Evolutionary conservation across 805 yeast species (phyloP), one percentile per base, ranked within the genome.

Genomic region (Scheffersomyces ergatensis): DNA sequence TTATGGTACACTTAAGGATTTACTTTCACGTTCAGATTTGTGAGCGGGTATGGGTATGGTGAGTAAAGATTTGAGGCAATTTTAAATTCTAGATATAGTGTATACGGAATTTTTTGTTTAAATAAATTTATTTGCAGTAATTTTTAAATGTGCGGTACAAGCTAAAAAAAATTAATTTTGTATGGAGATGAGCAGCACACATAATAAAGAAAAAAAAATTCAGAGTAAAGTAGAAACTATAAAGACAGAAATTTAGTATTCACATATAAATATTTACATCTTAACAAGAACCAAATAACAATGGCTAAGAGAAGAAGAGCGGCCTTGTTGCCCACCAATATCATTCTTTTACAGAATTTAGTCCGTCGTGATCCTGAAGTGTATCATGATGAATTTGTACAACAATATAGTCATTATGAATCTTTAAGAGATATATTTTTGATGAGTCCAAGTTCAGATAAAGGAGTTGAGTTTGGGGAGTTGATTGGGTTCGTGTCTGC

Each of bases 291-390:
- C n/a, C 24, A 7, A 21, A 21, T 21, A 21, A 52, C 20, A 16
- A 92, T 92, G 98, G 96, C 78, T 26, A 87, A 83, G 63, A 77
- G 82, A 62, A 82, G 86, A 67, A 86, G 97, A 77, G 93, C 96
- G 20, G 97, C 97, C 34, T 76, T 90, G 42, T 71, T 92, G 58
- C 98, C 98, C 9, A 86, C 89, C 15, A 93, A 93, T 64, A 85
- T 93, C 58, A 90, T 95, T 29, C 70, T 92, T 47, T 67, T 93
- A 45, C 99, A 93, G 67, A 93, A 93, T 62, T 74, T 93, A 48
- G 95, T 93, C 8, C 84, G 90, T 52, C 76, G 97, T 54, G 99
- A 93, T 61, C 97, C 99, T 2, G 85, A 78, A 52, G 90, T 98
- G 0, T 93, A 93, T 60, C 80, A 81, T 44, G 99, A 93, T 63